These are phyloP conservation scores for Claviceps sp. DNA, from an alignment of 2,329 filamentous ascomycete species.

Conservation along the genomic window DNA sequence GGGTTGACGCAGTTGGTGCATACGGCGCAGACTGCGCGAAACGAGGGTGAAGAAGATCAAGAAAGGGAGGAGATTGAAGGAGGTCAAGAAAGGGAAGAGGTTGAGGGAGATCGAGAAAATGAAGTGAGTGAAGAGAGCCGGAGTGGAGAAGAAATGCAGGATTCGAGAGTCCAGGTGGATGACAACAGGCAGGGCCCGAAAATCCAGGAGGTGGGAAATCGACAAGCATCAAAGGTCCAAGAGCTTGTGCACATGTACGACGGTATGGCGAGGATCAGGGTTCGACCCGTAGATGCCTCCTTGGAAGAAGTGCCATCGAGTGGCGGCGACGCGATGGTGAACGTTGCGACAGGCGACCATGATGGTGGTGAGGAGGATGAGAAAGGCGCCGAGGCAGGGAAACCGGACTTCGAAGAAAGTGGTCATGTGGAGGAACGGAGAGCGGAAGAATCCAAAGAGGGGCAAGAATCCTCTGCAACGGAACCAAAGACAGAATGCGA, in stretches of 20 bases:
- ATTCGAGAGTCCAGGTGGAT: too few species aligned
- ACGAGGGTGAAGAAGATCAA: constrained; percentile 5
- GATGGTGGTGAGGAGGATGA: neutral
- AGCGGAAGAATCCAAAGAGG: neutral
- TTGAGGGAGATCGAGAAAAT: too few species aligned
- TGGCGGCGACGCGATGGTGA: neutral
- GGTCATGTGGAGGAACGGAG: neutral
- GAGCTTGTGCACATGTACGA: constrained; percentile 38
- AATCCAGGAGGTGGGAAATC: constrained; percentile 5
- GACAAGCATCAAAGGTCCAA: constrained; percentile 32
- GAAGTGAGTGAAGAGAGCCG: too few species aligned
- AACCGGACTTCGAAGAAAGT: neutral
- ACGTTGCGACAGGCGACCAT: neutral
- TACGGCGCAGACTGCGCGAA: constrained; percentile 2
- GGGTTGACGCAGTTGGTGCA: constrained; percentile 4
- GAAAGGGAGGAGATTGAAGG: neutral
- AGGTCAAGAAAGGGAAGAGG: neutral
- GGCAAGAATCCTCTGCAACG: too few species aligned
- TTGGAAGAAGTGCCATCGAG: neutral
- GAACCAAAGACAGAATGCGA: neutral
- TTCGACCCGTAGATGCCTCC: neutral
- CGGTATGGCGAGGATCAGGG: constrained; percentile 20
- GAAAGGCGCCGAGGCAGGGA: neutral
- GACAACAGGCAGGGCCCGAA: too few species aligned
- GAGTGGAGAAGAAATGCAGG: too few species aligned